Percentiles rank a stretch among this genome's conserved stretches.
Conservation (phyloP, 495 filamentous ascomycete genomes). For the Terfezia boudieri region DNA sequence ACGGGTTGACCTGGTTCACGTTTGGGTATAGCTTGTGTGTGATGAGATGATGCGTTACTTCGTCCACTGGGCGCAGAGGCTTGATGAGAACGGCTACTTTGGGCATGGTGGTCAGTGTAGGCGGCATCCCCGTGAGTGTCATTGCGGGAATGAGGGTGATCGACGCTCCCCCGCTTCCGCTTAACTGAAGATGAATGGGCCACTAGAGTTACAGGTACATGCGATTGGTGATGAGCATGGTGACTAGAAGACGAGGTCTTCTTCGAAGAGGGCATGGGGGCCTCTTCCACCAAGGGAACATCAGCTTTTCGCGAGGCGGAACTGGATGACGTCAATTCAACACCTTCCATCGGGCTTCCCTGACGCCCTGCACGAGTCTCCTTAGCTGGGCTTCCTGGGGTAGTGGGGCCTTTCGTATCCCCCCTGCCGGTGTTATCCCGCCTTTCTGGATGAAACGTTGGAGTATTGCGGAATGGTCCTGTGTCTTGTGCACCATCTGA, state of each 20-base stretch:
- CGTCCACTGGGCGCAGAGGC: too few relatives aligned
- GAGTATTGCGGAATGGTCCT: not conserved
- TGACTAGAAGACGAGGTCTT: not conserved
- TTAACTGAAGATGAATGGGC: not conserved
- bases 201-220: not conserved
- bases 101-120: too few relatives aligned
- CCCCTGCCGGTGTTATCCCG: not conserved
- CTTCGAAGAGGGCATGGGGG: not conserved
- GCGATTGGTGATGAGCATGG: not conserved
- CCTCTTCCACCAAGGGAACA: not conserved
- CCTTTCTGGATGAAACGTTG: not conserved
- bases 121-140: slow-evolving; percentile 18
- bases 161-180: slow-evolving; percentile 5
- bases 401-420: not conserved
- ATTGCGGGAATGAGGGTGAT: slow-evolving; percentile 24
- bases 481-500: not conserved
- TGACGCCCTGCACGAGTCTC: not conserved
- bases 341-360: not conserved
- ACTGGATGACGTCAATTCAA: not conserved
- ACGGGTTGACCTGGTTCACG: too few relatives aligned
- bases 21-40: too few relatives aligned
- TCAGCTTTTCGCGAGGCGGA: not conserved
- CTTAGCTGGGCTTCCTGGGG: not conserved
- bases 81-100: too few relatives aligned
- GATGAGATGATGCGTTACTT: too few relatives aligned